Conservation (phyloP, 1,284 basidiomycete genomes). For the Coniophora puteana region DNA sequence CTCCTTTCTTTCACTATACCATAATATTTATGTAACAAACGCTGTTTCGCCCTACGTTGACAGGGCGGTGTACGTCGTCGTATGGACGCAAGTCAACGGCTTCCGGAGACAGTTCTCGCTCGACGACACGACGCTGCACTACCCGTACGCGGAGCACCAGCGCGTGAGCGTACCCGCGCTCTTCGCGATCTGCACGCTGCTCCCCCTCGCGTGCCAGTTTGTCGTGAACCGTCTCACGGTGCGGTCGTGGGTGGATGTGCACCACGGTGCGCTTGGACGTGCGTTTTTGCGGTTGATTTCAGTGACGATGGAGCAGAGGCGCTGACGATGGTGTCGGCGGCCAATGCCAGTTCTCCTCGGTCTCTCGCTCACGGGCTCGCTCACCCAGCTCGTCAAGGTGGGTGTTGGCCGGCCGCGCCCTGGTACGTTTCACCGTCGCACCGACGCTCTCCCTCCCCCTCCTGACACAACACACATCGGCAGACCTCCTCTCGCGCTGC, state of each 20-base stretch:
- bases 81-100: slow-evolving; percentile 53
- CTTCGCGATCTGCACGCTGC: slow-evolving; percentile 41
- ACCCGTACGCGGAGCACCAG: slow-evolving; percentile 55
- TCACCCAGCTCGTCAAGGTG: slow-evolving; percentile 67
- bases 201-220: slow-evolving; percentile 49
- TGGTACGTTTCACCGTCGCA: slow-evolving; percentile 29
- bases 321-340: not conserved
- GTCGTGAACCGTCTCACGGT: slow-evolving; percentile 48
- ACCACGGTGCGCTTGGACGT: slow-evolving; percentile 61
- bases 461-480: not conserved
- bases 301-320: not conserved
- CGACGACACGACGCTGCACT: slow-evolving; percentile 47
- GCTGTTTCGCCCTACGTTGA: not conserved
- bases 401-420: slow-evolving; percentile 69
- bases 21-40: not conserved
- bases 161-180: slow-evolving; percentile 54
- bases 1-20: not conserved
- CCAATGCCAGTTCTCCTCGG: slow-evolving; percentile 44
- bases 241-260: slow-evolving; percentile 66
- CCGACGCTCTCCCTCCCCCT: not conserved
- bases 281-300: slow-evolving; percentile 12
- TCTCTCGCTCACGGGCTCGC: slow-evolving; percentile 52
- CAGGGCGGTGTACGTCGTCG: slow-evolving; percentile 39
- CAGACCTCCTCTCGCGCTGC: slow-evolving; percentile 64
- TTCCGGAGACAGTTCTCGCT: slow-evolving; percentile 72